phyloP scores from a whole-genome alignment of 192 early-diverging fungal species.

The Coemansia sp. region DNA sequence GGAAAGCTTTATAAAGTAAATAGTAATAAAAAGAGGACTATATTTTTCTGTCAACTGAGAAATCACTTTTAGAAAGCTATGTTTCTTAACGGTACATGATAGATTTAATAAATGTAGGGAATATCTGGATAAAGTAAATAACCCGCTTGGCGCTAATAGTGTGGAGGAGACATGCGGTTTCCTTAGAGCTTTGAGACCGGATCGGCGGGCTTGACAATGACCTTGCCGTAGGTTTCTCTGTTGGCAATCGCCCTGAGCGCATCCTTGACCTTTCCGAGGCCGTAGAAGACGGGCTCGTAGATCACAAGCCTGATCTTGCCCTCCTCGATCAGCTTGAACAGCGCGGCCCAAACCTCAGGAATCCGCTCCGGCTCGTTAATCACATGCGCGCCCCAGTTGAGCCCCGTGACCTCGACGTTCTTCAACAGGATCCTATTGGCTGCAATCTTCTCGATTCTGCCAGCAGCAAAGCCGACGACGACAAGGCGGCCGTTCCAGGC shows the following conservation, averaged over 20 bases:
- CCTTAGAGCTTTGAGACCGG: constrained; percentile 19
- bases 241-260: constrained; percentile 71
- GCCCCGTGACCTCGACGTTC: constrained; percentile 72
- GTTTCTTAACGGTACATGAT: not conserved
- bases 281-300: constrained; percentile 65
- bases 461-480: constrained; percentile 81
- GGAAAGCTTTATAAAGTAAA: too few species aligned
- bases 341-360: constrained; percentile 66
- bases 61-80: too few species aligned
- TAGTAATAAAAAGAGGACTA: too few species aligned
- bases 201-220: constrained; percentile 60
- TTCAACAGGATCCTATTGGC: constrained; percentile 82
- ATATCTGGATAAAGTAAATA: too few species aligned
- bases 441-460: constrained; percentile 78
- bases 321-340: constrained; percentile 62
- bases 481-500: constrained; percentile 84
- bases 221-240: constrained; percentile 79
- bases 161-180: not conserved
- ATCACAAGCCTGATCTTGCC: constrained; percentile 63
- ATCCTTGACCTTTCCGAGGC: constrained; percentile 63
- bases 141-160: too few species aligned
- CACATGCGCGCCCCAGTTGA: constrained; percentile 75
- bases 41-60: too few species aligned
- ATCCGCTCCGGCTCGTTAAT: constrained; percentile 61
- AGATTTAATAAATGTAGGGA: too few species aligned